Percentiles rank a stretch among this genome's conserved stretches.
Conservation (phyloP, 768 basidiomycete species). For the Tricholoma sp. region DNA sequence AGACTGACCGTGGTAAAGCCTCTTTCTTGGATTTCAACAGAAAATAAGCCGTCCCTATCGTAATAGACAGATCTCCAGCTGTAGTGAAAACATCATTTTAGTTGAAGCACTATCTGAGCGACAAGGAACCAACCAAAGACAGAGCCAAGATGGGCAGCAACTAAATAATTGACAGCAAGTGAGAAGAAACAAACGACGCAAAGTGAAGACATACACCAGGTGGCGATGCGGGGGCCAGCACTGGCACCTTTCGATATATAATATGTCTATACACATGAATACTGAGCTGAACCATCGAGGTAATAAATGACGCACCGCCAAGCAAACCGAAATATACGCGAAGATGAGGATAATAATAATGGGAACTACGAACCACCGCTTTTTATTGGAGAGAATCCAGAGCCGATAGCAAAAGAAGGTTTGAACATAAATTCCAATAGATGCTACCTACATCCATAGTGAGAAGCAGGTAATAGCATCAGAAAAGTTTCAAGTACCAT, state of each 20-base stretch:
- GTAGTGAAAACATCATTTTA: neutral
- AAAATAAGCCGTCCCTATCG: conserved; percentile 21
- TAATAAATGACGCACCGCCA: conserved; percentile 17
- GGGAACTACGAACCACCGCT: conserved; percentile 17
- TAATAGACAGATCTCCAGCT: conserved; percentile 26
- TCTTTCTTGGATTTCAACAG: conserved; percentile 21
- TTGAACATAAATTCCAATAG: conserved; percentile 28
- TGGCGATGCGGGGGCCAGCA: conserved; percentile 11
- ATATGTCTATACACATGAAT: conserved; percentile 17
- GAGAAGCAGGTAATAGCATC: neutral
- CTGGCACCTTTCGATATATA: conserved; percentile 17
- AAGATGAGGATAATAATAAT: conserved; percentile 19
- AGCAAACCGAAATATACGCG: conserved; percentile 20
- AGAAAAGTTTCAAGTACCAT: conserved; percentile 16
- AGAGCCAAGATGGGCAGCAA: conserved; percentile 22
- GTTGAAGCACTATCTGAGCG: neutral
- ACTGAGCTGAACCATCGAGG: neutral
- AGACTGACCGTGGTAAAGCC: conserved; percentile 22
- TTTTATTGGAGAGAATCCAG: conserved; percentile 21
- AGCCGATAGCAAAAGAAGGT: conserved; percentile 26
- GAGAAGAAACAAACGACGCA: neutral
- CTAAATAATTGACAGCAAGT: conserved; percentile 5
- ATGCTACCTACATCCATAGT: conserved; percentile 18
- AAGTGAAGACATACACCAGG: conserved; percentile 22
- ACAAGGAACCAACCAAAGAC: conserved; percentile 10